phyloP scores from a whole-genome alignment of 257 asterid genomes.

The Solanum peruvianum region DNA sequence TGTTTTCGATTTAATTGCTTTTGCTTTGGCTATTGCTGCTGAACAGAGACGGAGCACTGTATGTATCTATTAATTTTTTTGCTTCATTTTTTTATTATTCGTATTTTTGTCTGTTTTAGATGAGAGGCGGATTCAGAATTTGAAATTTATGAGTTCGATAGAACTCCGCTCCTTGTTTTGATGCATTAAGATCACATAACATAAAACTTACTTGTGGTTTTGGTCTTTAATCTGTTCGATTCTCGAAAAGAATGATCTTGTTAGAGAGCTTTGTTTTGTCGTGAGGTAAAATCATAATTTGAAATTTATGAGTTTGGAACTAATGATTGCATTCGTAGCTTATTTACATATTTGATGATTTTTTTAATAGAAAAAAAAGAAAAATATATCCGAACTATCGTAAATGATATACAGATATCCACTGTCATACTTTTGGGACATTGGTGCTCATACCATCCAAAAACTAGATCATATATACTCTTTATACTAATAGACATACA shows the following conservation, averaged over 20 bases:
- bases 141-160: not conserved
- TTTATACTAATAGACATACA: too few relatives aligned
- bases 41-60: slow-evolving; percentile 86
- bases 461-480: too few relatives aligned
- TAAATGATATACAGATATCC: too few relatives aligned
- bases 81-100: not conserved
- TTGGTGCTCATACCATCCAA: too few relatives aligned
- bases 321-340: not conserved
- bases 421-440: too few relatives aligned
- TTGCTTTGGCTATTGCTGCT: slow-evolving; percentile 84
- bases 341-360: not conserved
- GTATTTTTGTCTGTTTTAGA: not conserved
- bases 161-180: not conserved
- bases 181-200: not conserved
- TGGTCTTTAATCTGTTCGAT: not conserved
- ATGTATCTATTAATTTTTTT: slow-evolving; percentile 6
- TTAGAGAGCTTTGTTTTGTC: not conserved
- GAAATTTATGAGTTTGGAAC: not conserved
- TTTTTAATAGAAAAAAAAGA: too few relatives aligned
- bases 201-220: not conserved
- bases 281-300: not conserved
- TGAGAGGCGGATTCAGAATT: not conserved
- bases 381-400: too few relatives aligned
- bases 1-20: slow-evolving; percentile 66
- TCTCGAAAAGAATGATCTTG: not conserved